Evolutionary conservation across 331 rosid genomes (phyloP), one percentile per base, ranked within the genome.

Genomic region (Acacia concinna): DNA sequence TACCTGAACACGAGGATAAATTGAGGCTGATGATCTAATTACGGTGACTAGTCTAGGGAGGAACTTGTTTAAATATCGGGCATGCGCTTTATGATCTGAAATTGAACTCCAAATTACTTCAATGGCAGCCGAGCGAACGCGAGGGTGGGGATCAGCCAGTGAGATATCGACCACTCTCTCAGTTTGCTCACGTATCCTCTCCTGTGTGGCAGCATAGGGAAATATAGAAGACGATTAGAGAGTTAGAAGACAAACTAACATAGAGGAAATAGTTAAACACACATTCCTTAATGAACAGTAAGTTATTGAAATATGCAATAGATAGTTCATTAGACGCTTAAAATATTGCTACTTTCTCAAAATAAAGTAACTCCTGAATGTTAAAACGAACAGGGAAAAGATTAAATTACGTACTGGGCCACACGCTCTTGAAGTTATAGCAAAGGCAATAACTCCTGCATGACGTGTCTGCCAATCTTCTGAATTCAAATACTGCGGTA

Each of bases 101-200:
- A 68, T 52, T 41, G 66, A 54, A 18, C 23, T 1, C 14, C 1
- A 46, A 27, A 79, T 51, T 67, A 27, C 60, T 28, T 44, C n/a
- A 31, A 74, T 38, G 51, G 83, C 69, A 68, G 81, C 83, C 80
- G 76, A 79, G 40, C 46, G 47, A n/a, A 74, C 63, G 15, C 81
- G 83, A 32, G 43, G 54, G 70, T 83, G 47, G 64, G 1, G n/a
- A 59, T 83, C 83, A 56, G 23, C 14, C 49, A 83, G 32, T 40
- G 74, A 46, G 11, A 12, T n/a, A 1, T 68, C 25, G 5, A 79
- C 31, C 80, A 83, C 8, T 8, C 5, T 78, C 35, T 7, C 35
- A 46, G 56, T 25, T 27, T 68, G 62, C 2, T 47, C 34, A 46
- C 13, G 21, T 25, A 30, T 11, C 25, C 27, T 12, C 3, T 20